Evolutionary conservation across 2,329 filamentous ascomycete species (phyloP), one percentile per base, ranked within the genome.

Genomic region (Fusarium equiseti): DNA sequence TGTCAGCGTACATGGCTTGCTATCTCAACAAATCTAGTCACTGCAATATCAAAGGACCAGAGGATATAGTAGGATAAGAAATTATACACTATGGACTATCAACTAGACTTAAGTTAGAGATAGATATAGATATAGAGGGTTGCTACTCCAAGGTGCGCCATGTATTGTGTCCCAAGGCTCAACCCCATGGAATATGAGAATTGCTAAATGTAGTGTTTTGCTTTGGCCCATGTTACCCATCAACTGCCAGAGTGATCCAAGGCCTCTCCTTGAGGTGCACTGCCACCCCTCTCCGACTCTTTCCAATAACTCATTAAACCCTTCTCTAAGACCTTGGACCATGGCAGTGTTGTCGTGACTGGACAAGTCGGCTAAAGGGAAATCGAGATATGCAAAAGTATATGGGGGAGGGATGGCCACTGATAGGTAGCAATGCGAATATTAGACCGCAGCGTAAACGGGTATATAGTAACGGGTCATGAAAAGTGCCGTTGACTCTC

Each of bases 61-160:
- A 56, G 48, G 50, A 62, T 26, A 40, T 66, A 58, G 27, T 55
- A 53, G 63, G 63, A 71, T 76, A 72, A 76, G 66, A 77, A 77
- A 79, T 79, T 79, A 79, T 79, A 79, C 77, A 79, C 77, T 79
- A 79, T 77, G 74, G 60, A 79, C 78, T 79, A 77, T 72, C 50
- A 53, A 38, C 50, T 53, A 42, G 50, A 43, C 24, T 53, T 43
- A 42, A n/a, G 50, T 53, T 53, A 53, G 50, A 43, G 50, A 53
- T 53, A 53, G 50, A 78, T 75, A 75, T 73, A 74, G 71, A 72
- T 70, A 71, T 69, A 71, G 63, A 51, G 53, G 43, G 60, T 74
- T 77, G 74, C 75, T 77, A 76, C 73, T 74, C 70, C 72, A 73
- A 66, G 66, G 66, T 73, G 66, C 61, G 61, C 65, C 59, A 70